These are phyloP conservation scores for Amanita pallidorosea DNA, from an alignment of 768 basidiomycete species.

Conservation along the genomic window DNA sequence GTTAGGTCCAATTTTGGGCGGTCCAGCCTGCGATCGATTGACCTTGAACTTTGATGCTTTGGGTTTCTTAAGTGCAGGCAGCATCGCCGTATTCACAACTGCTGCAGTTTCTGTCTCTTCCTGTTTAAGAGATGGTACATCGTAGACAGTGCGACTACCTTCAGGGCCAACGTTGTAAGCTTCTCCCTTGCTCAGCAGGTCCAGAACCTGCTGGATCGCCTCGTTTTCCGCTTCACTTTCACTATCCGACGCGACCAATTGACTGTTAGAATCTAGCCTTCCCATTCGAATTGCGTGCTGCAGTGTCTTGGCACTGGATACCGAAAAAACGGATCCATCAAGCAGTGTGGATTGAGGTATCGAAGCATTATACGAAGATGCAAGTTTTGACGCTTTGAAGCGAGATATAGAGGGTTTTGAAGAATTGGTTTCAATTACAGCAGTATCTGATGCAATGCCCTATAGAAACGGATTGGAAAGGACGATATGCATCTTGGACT, in stretches of 20 bases:
- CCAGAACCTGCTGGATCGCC: constrained; percentile 36
- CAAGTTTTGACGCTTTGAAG: constrained; percentile 52
- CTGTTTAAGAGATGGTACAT: constrained; percentile 11
- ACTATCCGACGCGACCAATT: constrained; percentile 43
- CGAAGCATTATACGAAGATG: constrained; percentile 35
- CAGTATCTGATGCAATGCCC: constrained; percentile 29
- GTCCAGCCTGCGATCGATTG: constrained; percentile 22
- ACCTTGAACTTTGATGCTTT: constrained; percentile 42
- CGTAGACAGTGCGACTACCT: constrained; percentile 19
- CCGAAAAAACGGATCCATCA: constrained; percentile 32
- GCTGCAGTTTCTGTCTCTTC: not conserved
- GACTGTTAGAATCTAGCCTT: constrained; percentile 36
- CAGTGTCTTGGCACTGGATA: constrained; percentile 33
- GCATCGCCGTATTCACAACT: not conserved
- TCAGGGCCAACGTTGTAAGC: constrained; percentile 45
- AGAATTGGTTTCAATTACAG: constrained; percentile 10
- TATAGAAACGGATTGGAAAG: constrained; percentile 7
- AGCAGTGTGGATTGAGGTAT: constrained; percentile 24
- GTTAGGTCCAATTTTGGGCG: constrained; percentile 3
- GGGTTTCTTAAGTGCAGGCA: constrained; percentile 22
- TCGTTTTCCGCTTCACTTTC: constrained; percentile 46
- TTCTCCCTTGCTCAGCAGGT: constrained; percentile 38
- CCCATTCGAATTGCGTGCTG: constrained; percentile 46
- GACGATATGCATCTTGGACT: constrained; percentile 5
- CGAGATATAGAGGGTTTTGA: constrained; percentile 46